Percentiles rank a stretch among this genome's conserved stretches.
Conservation (phyloP, 164 flowering plant species). For the Sedum album region DNA sequence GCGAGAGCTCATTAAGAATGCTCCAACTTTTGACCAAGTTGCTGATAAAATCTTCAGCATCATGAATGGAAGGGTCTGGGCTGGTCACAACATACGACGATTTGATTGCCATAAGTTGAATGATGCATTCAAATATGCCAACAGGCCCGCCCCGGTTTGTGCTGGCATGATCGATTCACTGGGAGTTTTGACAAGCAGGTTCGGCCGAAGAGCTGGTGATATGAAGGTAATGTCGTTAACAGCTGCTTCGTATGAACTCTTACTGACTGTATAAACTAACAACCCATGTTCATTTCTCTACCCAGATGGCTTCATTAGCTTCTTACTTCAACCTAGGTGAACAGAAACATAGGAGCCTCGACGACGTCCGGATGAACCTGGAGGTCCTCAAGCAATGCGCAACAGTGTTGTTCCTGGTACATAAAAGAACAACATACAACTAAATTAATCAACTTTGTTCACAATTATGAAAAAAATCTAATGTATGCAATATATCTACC, state of each 20-base stretch:
- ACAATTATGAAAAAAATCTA: background rate
- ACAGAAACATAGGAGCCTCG: constrained; percentile 91
- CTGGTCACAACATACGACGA: constrained; percentile 75
- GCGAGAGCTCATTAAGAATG: constrained; percentile 34
- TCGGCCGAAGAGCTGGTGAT: constrained; percentile 83
- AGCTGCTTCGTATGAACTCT: background rate
- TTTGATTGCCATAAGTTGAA: constrained; percentile 70
- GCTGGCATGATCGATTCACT: constrained; percentile 71
- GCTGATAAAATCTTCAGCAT: constrained; percentile 61
- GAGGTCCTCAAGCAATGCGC: constrained; percentile 88
- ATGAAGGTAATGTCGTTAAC: constrained; percentile 58
- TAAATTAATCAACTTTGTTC: background rate
- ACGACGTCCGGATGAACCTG: constrained; percentile 85
- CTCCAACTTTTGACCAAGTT: constrained; percentile 70
- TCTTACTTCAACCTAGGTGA: constrained; percentile 78
- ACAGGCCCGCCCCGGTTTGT: constrained; percentile 49
- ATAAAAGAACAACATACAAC: background rate
- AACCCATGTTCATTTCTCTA: constrained; percentile 1
- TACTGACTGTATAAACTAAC: background rate
- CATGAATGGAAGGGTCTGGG: constrained; percentile 76
- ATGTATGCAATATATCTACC: background rate
- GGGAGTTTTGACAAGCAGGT: constrained; percentile 47
- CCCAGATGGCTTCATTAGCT: constrained; percentile 79
- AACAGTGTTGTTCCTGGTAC: constrained; percentile 79
- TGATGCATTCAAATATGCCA: constrained; percentile 61